Evolutionary conservation across 164 flowering plant genomes (phyloP), one percentile per base, ranked within the genome.

Genomic region (Malania oleifera): DNA sequence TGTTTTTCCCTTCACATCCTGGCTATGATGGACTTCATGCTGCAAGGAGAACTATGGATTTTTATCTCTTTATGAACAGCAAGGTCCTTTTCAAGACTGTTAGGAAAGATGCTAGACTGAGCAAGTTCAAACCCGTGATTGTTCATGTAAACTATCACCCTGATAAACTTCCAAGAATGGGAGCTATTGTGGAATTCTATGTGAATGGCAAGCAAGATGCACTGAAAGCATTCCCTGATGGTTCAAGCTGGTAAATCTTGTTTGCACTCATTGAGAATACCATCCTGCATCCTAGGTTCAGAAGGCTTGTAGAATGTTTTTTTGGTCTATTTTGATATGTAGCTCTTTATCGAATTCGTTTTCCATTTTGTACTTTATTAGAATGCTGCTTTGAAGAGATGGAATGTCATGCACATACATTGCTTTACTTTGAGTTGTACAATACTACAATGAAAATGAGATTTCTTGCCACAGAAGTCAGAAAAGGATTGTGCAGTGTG

Each of bases 141-240:
- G 74, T 93, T 66, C 99, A 93, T 67, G 70, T 84, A 25, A 93
- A 93, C 66, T 93, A 93, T 67, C 97, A 93, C 68, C 95, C 99
- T 0, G 99, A 93, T 70, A 93, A 93, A 56, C 77, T 88, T 63
- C 68, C 75, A 0, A 80, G 99, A 68, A 90, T 93, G 99, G 76
- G 73, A 56, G 99, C 97, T 39, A 71, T 93, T 52, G 80, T 93
- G 0, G 91, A 88, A 40, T 90, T 65, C 60, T 93, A 83, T 65
- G 72, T 88, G 25, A 72, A 85, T 59, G 95, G 99, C 31, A 86
- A 83, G 57, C 80, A 81, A 71, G 82, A 88, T 68, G 97, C 99
- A 0, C 75, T 93, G 65, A 76, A 83, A n/a, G 60, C 77, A 35
- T 93, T 88, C 68, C 97, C 95, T 1, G 92, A 82, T 75, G 99